Conservation (phyloP, 257 asterid genomes). For the Catharanthus roseus region DNA sequence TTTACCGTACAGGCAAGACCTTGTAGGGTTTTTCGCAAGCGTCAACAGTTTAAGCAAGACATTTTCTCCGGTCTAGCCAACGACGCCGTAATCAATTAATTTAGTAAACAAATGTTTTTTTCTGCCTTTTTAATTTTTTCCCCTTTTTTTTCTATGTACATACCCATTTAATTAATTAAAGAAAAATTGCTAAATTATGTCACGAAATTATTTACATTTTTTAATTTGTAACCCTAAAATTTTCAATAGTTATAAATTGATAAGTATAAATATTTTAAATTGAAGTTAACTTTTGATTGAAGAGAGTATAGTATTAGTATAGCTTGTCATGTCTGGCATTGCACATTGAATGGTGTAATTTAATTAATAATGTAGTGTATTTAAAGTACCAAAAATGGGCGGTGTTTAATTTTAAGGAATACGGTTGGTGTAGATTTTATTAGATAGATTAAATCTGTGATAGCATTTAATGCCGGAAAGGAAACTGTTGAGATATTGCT, state of each 20-base stretch:
- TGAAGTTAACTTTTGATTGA: neutral
- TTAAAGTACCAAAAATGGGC: neutral
- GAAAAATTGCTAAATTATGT: too few species aligned
- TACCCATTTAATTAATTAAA: neutral
- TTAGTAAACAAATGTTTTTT: neutral
- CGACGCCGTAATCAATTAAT: neutral
- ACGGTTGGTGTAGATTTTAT: neutral
- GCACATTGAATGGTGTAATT: neutral
- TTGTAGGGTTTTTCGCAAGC: slow-evolving; percentile 63
- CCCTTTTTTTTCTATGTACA: neutral
- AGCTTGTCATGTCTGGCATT: neutral
- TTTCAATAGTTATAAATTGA: too few species aligned
- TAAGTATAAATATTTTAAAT: too few species aligned
- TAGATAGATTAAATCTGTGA: too few species aligned
- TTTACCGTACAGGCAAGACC: slow-evolving; percentile 65
- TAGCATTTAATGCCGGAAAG: neutral
- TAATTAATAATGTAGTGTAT: neutral
- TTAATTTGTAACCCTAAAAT: too few species aligned
- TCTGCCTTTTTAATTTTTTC: neutral
- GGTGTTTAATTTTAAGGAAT: neutral
- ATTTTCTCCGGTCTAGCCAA: slow-evolving; percentile 29
- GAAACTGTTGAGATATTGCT: neutral
- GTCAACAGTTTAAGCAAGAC: slow-evolving; percentile 42
- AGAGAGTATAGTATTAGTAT: too few species aligned
- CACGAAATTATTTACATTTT: too few species aligned